A percentile compares a stretch with the other conserved stretches of the same genome.
Conservation (phyloP, 2,329 filamentous ascomycete genomes). For the Xylariaceae sp. region DNA sequence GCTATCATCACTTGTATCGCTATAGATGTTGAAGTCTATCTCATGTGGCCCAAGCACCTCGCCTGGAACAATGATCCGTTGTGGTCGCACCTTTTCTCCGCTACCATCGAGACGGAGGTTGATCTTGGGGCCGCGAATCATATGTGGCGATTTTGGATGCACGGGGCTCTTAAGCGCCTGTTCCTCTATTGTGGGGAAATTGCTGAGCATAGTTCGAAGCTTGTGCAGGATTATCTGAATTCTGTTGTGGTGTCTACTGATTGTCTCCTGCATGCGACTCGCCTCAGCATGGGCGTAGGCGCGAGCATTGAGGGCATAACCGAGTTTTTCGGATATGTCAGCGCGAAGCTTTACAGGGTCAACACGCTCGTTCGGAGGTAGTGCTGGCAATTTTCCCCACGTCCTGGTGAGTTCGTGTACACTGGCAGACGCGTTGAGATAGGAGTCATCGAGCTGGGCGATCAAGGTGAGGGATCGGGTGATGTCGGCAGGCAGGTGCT, state of each 20-base stretch:
- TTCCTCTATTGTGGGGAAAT: conserved; percentile 52
- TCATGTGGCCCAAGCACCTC: conserved; percentile 64
- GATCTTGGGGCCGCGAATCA: conserved; percentile 46
- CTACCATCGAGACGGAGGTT: conserved; percentile 42
- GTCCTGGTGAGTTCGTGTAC: conserved; percentile 53
- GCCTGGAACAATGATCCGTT: conserved; percentile 61
- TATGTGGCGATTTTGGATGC: conserved; percentile 51
- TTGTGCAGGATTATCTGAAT: conserved; percentile 57
- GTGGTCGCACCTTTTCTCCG: conserved; percentile 45
- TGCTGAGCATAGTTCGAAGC: conserved; percentile 56
- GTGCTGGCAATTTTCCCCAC: conserved; percentile 53
- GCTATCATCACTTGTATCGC: conserved; percentile 50
- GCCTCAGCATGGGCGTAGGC: conserved; percentile 59
- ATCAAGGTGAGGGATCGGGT: conserved; percentile 62
- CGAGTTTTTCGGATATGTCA: conserved; percentile 56
- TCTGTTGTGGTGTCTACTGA: conserved; percentile 58
- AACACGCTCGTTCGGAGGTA: conserved; percentile 46
- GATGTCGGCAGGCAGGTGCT: conserved; percentile 65
- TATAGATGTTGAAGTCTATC: conserved; percentile 57
- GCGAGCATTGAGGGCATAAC: conserved; percentile 52
- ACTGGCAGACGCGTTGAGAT: conserved; percentile 51
- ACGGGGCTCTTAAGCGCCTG: conserved; percentile 51
- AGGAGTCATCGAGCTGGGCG: conserved; percentile 57
- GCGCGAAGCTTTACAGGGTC: conserved; percentile 50
- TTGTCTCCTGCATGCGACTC: conserved; percentile 59